Evolutionary conservation across 2,329 filamentous ascomycete species (phyloP).

Genomic region (Nigrospora sphaerica): DNA sequence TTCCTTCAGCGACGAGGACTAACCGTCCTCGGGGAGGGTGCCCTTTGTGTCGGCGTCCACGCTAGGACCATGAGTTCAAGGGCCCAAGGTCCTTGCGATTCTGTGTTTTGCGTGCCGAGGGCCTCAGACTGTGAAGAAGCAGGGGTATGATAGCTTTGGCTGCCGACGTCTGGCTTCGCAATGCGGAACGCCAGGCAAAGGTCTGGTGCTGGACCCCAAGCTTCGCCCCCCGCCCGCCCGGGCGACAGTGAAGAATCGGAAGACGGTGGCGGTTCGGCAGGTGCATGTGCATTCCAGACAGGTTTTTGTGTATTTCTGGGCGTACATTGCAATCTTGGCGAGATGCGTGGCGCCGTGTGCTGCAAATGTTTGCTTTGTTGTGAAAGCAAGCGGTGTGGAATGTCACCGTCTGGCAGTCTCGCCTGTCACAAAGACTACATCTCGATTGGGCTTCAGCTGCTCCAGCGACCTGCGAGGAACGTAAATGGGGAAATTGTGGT

Average conservation of each 20-base stretch:
- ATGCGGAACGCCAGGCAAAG: background rate
- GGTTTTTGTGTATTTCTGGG: background rate
- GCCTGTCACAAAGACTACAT: constrained; percentile 1
- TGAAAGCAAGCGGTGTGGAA: background rate
- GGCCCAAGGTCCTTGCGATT: background rate
- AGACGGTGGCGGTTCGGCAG: background rate
- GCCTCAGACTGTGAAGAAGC: background rate
- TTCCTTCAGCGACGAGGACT: no score
- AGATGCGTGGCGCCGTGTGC: background rate
- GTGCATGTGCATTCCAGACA: background rate
- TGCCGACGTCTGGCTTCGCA: background rate
- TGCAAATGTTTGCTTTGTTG: background rate
- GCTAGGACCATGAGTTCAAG: background rate
- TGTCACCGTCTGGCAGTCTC: background rate
- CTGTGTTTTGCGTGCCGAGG: background rate
- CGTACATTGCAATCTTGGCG: constrained; percentile 1
- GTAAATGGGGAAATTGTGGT: constrained; percentile 1
- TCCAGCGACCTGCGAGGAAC: background rate
- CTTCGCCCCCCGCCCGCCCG: background rate
- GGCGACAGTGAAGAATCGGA: constrained; percentile 1
- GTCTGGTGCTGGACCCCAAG: background rate
- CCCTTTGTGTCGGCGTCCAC: no score
- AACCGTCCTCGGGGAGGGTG: no score
- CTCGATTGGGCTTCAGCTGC: background rate
- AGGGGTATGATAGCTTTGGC: background rate